Base-by-base conservation (phyloP, 148 eudicot species). In the Amaranthus cruentus region DNA sequence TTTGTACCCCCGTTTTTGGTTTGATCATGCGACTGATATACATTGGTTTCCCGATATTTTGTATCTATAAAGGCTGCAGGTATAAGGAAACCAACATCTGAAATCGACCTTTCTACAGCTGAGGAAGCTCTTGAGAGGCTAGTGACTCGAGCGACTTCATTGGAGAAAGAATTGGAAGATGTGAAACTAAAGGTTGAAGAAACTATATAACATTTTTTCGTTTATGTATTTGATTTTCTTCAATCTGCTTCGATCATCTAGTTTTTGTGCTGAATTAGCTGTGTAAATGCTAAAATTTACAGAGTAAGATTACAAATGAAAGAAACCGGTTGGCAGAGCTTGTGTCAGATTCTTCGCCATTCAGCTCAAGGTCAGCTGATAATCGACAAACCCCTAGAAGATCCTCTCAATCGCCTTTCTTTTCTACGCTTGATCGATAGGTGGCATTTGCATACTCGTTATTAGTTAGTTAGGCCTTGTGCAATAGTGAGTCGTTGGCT, bases 121-220 rank as follows among this genome's bases (percentile, higher is more conserved):
- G 88, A 90, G 76, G 91, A 87, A 74, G 93, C 96, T 76, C 87
- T 92, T 8, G 85, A 88, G 72, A 82, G 83, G 62, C 89, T 92
- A 42, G 81, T 56, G 50, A 69, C 59, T 71, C 83, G 79, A 62
- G 55, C 85, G 7, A 76, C 50, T 72, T 76, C 88, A 67, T 75
- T 90, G 55, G 87, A 90, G 84, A 87, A 86, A 77, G 97, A 92
- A 77, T 73, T 92, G 72, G 79, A 88, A 64, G 90, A 88, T 70
- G 71, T 78, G 58, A 87, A 81, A 71, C 55, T 79, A 13, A 88
- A 92, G 96, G 98, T 92, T 28, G 38, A 28, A 28, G 38, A 0
- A 28, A 28, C 77, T 62, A 48, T 2, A 12, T 18, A 0, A 28
- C 4, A 75, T 14, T 1, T 51, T 28, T 15, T 58, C 55, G 47